Base-by-base conservation (phyloP, 139 green algal species). In the Micractinium conductrix region DNA sequence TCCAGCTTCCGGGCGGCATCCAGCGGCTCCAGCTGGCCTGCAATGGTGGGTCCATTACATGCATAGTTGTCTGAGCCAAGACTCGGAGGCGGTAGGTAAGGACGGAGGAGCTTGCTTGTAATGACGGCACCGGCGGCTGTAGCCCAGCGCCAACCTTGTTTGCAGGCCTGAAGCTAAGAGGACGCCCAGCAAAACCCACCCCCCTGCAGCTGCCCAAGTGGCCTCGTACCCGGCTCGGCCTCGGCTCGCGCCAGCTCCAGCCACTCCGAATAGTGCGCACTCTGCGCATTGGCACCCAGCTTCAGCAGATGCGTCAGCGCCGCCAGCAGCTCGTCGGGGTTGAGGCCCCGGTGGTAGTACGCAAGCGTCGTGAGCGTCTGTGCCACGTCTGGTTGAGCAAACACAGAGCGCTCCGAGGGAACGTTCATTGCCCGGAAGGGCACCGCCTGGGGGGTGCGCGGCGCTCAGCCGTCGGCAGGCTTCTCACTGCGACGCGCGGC, bases 281-380 rank as follows among this genome's bases (percentile, higher is more conserved):
- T 24, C 84, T 90, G 87, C 17, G 71, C 89, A n/a, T 79, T 92
- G 2, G 24, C 38, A 1, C 91, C 89, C 65, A 87, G 79, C 16
- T 55, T 28, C 65, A 85, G 86, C 79, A 93, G 82, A 37, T 74
- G 30, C 22, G 86, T 5, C 43, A 53, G 40, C 8, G 48, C 81
- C 30, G 78, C 50, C 68, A 79, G 17, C 70, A 88, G 30, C 78
- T 88, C 45, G 1, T 45, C 55, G 1, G 35, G 35, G 28, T 55
- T 60, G 48, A 93, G 86, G 9, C 92, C 92, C 62, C 89, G 84
- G 40, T 78, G 28, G 75, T 90, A 93, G 80, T 94, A 94, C 26
- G 74, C 69, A 43, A 93, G 55, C 2, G 75, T 60, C 7, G 86
- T 93, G 14, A 92, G 85, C 55, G 87, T 28, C 40, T 93, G 55